Evolutionary conservation across 169 alveolate genomes (phyloP), one percentile per base, ranked within the genome.

Genomic region (Plasmodium malariae): DNA sequence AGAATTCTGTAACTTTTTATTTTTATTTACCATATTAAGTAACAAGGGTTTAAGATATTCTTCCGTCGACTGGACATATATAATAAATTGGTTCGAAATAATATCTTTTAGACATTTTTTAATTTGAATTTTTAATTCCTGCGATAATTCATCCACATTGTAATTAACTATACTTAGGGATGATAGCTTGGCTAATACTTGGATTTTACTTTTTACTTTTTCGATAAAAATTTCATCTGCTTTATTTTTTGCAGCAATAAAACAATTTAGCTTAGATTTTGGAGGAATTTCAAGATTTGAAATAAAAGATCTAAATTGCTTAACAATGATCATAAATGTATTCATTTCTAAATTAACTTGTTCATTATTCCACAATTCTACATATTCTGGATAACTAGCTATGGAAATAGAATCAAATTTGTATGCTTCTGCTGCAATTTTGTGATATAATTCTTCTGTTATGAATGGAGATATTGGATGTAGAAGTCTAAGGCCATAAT

Each of bases 391-490:
- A 92, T 71, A 96, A 37, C 65, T 69, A n/a, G 94, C 87, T 45
- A 89, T 59, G 59, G 92, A 67, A 34, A 91, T 94, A 49, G 96
- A 94, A 28, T 70, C 93, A 65, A 65, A 70, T 34, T 88, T 70
- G 45, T 91, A 63, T 14, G 72, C 57, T 24, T 87, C 76, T 24
- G 80, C 94, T 12, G 99, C 98, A 28, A 98, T 92, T 85, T 97
- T 96, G 67, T 98, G 99, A 91, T 96, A 98, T 62, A 98, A 96
- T 87, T 98, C 99, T 95, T 99, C 99, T 1, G 99, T 97, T 65
- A 99, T 93, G 91, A 96, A 99, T 19, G 99, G 99, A 96, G 98
- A 96, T 89, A 98, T 95, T 21, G 99, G 99, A 92, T 99, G 99
- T 17, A 99, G 92, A 48, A 98, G 96, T 67, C 97, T 94, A 92